Conservation (phyloP, 1,139 yeast species). For the Debaryomyces sp. region DNA sequence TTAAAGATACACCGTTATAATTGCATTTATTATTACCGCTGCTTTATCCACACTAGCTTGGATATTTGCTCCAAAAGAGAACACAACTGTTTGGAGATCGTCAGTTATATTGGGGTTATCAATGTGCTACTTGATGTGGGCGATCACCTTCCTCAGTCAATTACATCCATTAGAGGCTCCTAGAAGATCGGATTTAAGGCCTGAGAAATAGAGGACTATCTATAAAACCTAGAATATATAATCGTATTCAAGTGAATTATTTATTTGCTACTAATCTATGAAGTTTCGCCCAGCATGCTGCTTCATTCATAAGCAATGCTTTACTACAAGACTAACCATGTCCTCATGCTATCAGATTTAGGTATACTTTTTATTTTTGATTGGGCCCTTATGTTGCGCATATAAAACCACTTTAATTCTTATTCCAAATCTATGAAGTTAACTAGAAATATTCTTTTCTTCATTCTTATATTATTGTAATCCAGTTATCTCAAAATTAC, state of each 20-base stretch:
- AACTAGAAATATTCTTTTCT: not conserved
- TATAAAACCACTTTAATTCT: conserved; percentile 1
- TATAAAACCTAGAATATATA: not conserved
- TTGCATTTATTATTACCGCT: conserved; percentile 62
- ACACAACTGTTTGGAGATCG: conserved; percentile 83
- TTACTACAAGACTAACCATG: not conserved
- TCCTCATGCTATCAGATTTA: not conserved
- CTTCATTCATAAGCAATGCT: not conserved
- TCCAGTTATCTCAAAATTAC: not conserved
- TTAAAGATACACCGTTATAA: conserved; percentile 71
- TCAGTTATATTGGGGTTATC: conserved; percentile 79
- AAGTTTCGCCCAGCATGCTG: not conserved
- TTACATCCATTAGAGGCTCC: conserved; percentile 83
- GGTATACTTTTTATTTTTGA: not conserved
- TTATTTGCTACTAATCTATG: not conserved
- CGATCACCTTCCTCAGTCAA: conserved; percentile 80
- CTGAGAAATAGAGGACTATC: conserved; percentile 40
- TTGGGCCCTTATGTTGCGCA: not conserved
- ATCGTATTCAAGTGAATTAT: not conserved
- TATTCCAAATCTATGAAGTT: not conserved
- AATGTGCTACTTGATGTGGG: conserved; percentile 96
- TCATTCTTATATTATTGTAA: not conserved
- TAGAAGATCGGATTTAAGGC: conserved; percentile 76
- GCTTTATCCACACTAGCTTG: conserved; percentile 64
- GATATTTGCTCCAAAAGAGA: conserved; percentile 63